phyloP scores from a whole-genome alignment of 108 stramenopile species.

The Fragilariopsis cylindrus region DNA sequence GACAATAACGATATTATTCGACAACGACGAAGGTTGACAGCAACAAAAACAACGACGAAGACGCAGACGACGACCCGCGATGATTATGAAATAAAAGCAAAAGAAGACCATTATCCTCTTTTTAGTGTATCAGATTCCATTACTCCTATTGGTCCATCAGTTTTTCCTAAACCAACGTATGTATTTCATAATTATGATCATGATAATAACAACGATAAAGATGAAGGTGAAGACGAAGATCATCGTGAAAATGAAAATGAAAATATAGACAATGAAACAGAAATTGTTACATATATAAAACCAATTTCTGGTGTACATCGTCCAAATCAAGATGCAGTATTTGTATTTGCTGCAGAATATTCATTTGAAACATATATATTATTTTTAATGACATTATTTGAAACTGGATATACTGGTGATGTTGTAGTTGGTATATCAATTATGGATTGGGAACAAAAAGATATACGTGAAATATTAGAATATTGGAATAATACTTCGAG shows the following conservation, averaged over 20 bases:
- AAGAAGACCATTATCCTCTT: neutral
- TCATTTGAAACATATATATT: slow-evolving; percentile 39
- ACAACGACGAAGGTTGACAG: neutral
- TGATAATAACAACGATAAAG: neutral
- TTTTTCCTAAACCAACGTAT: slow-evolving; percentile 34
- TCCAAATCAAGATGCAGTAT: slow-evolving; percentile 40
- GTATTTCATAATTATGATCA: neutral
- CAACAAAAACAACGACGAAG: neutral
- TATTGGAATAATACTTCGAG: neutral
- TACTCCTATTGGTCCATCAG: slow-evolving; percentile 19
- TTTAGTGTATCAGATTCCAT: neutral
- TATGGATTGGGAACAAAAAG: slow-evolving; percentile 24
- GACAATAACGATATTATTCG: neutral
- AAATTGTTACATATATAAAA: slow-evolving; percentile 1
- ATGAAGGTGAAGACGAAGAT: neutral
- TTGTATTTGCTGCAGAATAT: slow-evolving; percentile 37
- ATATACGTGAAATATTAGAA: slow-evolving; percentile 26
- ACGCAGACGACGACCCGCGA: neutral
- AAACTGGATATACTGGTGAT: slow-evolving; percentile 58
- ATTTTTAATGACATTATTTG: slow-evolving; percentile 49
- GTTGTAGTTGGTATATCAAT: slow-evolving; percentile 49
- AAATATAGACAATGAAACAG: neutral
- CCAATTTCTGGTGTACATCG: slow-evolving; percentile 34
- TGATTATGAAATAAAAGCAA: neutral
- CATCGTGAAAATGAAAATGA: neutral